These are phyloP conservation scores for Musa troglodytarum DNA, from an alignment of 176 grass and related monocot species.

Conservation along the genomic window DNA sequence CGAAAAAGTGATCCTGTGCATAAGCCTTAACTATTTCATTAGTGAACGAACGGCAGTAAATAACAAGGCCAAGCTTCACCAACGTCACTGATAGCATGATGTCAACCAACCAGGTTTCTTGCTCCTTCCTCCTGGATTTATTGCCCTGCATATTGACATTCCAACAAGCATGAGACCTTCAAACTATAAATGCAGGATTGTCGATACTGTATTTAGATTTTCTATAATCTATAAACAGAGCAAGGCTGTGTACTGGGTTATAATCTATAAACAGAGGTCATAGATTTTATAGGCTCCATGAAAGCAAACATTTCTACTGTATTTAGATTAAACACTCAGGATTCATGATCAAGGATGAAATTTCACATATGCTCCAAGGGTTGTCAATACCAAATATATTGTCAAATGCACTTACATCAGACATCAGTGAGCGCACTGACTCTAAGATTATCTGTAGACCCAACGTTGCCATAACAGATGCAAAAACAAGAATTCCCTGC, in stretches of 20 bases:
- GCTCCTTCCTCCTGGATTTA: constrained; percentile 60
- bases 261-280: not conserved
- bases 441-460: constrained; percentile 52
- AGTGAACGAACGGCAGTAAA: constrained; percentile 64
- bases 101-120: constrained; percentile 65
- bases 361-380: not conserved
- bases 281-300: not conserved
- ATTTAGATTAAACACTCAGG: too few relatives aligned
- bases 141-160: constrained; percentile 30
- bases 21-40: constrained; percentile 70
- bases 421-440: constrained; percentile 3
- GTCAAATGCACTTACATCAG: not conserved
- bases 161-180: not conserved
- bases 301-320: not conserved
- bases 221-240: too few relatives aligned
- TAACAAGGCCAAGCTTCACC: constrained; percentile 68
- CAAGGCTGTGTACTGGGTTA: too few relatives aligned
- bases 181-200: not conserved
- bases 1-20: constrained; percentile 86
- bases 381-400: not conserved
- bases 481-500: constrained; percentile 98
- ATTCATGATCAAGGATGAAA: not conserved
- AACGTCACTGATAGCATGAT: constrained; percentile 82
- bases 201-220: not conserved
- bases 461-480: constrained; percentile 98